Base-by-base conservation (phyloP, 495 filamentous ascomycete species). In the Tuber brumale region DNA sequence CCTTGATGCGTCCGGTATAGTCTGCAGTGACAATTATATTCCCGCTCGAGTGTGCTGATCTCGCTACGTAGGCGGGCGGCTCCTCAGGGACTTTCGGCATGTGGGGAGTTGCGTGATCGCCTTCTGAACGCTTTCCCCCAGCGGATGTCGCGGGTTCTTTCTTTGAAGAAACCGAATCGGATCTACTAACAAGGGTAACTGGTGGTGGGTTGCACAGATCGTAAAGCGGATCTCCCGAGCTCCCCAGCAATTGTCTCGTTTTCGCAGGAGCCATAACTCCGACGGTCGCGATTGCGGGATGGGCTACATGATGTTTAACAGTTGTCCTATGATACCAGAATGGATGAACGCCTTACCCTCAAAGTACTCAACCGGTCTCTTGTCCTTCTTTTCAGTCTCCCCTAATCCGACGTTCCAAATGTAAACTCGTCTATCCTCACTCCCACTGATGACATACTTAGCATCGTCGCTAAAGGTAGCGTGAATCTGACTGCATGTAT, bases 131-230 rank as follows among this genome's bases (percentile, higher is more conserved):
- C 70, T 83, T 43, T 79, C 76, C 70, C 75, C 70, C 31, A 80
- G 43, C 79, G 51, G 82, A 79, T 70, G 71, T 35, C 45, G 71
- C 81, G n/a, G 72, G 69, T 48, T 46, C 74, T 44, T 71, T 77
- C 74, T 83, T 84, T 39, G 77, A 75, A 75, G 82, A 81, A 75
- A 84, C 85, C 2, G 86, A 86, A 18, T 94, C 92, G 46, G 90
- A 89, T n/a, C 91, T 86, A 76, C 89, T 92, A 46, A 94, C 86
- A 12, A 99, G 89, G 2, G 91, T 94, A 14, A 99, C 89, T 0
- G 94, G 95, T 14, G 95, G 95, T 16, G 95, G 95, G 81, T 99
- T 97, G 86, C 95, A 98, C 35, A 98, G 88, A 81, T 97, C 94
- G 83, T 93, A 99, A 44, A 99, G 88, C 12, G 95, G 96, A 83